A percentile compares a stretch with the other conserved stretches of the same genome.
These are phyloP conservation scores for Trichopus zeylanicus DNA, from an alignment of 116 monocot genomes.

Conservation along the genomic window DNA sequence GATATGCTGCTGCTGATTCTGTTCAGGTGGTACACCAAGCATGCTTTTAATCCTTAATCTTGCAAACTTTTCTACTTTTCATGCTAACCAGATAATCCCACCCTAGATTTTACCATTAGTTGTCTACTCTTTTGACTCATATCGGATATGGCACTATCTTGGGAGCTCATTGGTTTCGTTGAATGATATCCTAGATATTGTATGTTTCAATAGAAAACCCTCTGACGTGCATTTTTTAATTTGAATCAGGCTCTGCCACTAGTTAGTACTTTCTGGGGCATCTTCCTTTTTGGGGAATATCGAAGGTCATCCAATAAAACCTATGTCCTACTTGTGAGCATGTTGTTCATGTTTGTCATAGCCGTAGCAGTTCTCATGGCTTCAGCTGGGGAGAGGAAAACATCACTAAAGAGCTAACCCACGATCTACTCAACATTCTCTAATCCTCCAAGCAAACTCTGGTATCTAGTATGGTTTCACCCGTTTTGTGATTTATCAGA, in stretches of 20 bases:
- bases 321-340: conserved; percentile 53
- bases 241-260: conserved; percentile 76
- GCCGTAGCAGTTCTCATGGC: conserved; percentile 86
- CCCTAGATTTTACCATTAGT: no score
- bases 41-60: background rate
- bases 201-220: background rate
- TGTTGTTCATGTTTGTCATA: conserved; percentile 77
- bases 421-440: background rate
- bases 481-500: no score
- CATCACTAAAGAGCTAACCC: background rate
- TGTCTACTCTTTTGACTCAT: no score
- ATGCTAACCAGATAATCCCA: no score
- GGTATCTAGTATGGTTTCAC: no score
- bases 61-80: background rate
- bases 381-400: conserved; percentile 77
- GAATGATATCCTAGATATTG: no score
- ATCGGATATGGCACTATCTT: no score
- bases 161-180: no score
- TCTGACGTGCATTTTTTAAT: background rate
- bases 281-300: conserved; percentile 83
- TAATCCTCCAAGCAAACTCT: background rate
- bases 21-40: conserved; percentile 58
- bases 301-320: conserved; percentile 75
- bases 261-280: conserved; percentile 92
- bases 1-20: conserved; percentile 95